Evolutionary conservation across 345 rosid genomes (phyloP), one percentile per base, ranked within the genome.

Genomic region (Camelina neglecta): DNA sequence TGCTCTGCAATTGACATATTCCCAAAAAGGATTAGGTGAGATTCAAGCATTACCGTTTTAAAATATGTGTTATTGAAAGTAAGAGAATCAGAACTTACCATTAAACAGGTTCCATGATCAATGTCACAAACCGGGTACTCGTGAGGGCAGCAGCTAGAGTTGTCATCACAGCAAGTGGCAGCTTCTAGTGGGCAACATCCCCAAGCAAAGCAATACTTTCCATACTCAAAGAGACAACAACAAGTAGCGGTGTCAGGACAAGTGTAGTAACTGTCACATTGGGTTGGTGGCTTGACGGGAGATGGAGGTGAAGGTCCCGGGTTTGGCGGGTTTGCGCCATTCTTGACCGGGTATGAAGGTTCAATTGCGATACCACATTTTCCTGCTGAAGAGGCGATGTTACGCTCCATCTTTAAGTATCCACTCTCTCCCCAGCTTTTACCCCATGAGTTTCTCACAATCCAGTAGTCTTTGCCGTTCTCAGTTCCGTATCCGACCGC

Each of bases 241-340:
- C 99, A 95, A 65, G 97, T 95, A 76, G 57, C 83, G 77, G 88
- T 86, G 53, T 86, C 86, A 2, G 97, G 93, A 76, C 99, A 95
- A 44, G 77, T 47, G 75, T 79, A 86, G 81, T 83, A 90, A 60
- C 44, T 85, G 70, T 95, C 97, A 49, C 98, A 94, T 2, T 83
- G 88, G 0, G 85, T 69, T 6, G 97, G 97, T 11, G 99, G 99
- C 63, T 71, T 86, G 13, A 84, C 39, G n/a, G 97, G 97, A 45
- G 97, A 84, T 42, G 99, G 99, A 21, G 99, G 99, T 57, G 97
- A 90, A 20, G 99, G 99, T 15, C 97, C 99, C 0, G 99, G 99
- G 61, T 95, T 88, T 6, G 99, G 99, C 2, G 97, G 99, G 73
- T 94, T 94, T 67, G 73, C 73, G 42, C 97, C 86, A 1, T 59